Conservation (phyloP, 768 basidiomycete species). For the Mycena albidolilacea region DNA sequence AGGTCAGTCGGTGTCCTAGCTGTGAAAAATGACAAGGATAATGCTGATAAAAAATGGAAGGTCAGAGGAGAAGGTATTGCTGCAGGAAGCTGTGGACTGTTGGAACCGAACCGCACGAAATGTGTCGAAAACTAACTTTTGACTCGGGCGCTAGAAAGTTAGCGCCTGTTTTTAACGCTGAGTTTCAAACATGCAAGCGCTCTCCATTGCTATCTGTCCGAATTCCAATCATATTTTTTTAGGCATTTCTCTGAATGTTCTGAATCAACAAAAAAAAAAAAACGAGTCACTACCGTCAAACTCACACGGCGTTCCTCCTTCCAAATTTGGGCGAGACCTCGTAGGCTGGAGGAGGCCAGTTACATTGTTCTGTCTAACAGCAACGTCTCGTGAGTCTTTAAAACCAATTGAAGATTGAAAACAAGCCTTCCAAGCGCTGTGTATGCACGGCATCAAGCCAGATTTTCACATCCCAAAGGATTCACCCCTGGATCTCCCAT, state of each 20-base stretch:
- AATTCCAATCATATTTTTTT: not conserved
- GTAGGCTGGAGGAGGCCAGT: not conserved
- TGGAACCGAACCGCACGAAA: not conserved
- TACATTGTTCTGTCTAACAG: not conserved
- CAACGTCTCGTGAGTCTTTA: not conserved
- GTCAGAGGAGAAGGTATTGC: not conserved
- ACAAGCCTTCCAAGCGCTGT: not conserved
- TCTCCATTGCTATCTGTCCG: not conserved
- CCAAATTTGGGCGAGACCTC: not conserved
- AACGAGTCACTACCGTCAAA: not conserved
- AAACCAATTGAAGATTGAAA: not conserved
- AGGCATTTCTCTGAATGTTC: not conserved
- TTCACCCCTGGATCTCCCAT: not conserved
- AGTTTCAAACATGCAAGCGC: no score
- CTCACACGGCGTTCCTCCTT: not conserved
- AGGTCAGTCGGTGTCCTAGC: slow-evolving; percentile 2
- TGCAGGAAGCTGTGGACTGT: not conserved
- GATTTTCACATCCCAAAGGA: not conserved
- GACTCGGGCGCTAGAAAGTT: not conserved
- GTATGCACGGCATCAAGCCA: not conserved
- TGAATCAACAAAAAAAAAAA: not conserved
- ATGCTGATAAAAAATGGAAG: not conserved
- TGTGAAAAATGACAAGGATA: not conserved
- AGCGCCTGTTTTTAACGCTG: not conserved
- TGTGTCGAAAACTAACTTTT: no score